Conservation (phyloP, 306 rosid genomes). For the Begonia loranthoides region DNA sequence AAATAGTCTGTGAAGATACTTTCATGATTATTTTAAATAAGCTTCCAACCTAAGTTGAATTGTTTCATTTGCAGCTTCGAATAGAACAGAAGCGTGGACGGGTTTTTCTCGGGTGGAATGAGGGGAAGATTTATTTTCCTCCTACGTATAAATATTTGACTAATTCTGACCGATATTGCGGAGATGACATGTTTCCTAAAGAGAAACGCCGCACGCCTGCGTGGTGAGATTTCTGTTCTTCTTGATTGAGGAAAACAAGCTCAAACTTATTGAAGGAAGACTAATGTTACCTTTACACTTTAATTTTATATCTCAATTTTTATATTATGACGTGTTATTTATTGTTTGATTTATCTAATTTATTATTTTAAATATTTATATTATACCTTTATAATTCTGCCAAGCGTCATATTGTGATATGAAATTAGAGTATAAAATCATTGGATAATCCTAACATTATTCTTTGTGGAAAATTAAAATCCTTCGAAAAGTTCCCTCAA, state of each 20-base stretch:
- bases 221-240: conserved; percentile 45
- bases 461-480: no score
- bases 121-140: conserved; percentile 94
- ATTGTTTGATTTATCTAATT: no score
- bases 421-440: no score
- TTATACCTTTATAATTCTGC: no score
- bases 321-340: no score
- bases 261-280: no score
- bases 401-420: no score
- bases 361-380: no score
- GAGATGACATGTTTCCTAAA: conserved; percentile 89
- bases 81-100: conserved; percentile 92
- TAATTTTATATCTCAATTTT: no score
- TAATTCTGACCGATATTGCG: conserved; percentile 92
- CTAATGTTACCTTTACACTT: no score
- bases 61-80: conserved; percentile 50
- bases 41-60: conserved; percentile 8
- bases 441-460: no score
- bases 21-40: conserved; percentile 6
- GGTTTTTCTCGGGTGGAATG: conserved; percentile 81
- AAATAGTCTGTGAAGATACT: neutral
- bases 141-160: conserved; percentile 97
- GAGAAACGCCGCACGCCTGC: conserved; percentile 98
- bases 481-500: neutral
- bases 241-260: neutral